Evolutionary conservation across 306 rosid species (phyloP).

Genomic region (Quercus berberidifolia): DNA sequence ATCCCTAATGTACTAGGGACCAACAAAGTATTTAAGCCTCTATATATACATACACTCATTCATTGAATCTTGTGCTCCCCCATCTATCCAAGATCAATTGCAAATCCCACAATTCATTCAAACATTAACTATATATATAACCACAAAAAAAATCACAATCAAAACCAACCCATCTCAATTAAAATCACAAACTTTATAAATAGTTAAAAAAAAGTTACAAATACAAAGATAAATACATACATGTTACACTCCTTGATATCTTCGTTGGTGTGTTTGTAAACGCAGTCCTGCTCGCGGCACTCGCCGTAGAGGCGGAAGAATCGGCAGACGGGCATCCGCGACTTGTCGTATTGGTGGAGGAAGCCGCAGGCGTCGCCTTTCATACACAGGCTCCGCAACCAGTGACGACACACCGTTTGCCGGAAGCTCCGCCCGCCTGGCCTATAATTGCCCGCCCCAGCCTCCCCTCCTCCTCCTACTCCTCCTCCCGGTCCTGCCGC

Average conservation of each 20-base stretch:
- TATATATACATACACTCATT: neutral
- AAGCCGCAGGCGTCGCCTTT: constrained; percentile 99
- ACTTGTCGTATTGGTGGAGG: constrained; percentile 92
- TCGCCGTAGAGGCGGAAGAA: constrained; percentile 87
- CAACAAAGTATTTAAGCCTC: too few relatives aligned
- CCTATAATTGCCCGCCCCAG: constrained; percentile 12
- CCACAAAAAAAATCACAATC: neutral
- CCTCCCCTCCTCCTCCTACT: neutral
- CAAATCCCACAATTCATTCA: neutral
- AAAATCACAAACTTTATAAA: neutral
- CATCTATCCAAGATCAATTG: neutral
- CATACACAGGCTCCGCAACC: constrained; percentile 95
- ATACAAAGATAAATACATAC: constrained; percentile 31
- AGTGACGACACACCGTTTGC: constrained; percentile 97
- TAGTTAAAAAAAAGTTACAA: neutral
- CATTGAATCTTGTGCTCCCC: neutral
- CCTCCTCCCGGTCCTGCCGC: neutral
- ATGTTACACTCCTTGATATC: constrained; percentile 98
- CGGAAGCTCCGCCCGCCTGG: constrained; percentile 82
- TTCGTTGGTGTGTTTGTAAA: constrained; percentile 93
- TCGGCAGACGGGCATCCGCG: constrained; percentile 96
- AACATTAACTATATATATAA: neutral
- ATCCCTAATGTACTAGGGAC: too few relatives aligned
- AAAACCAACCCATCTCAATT: neutral
- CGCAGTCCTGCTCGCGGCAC: constrained; percentile 99